These are phyloP conservation scores for Daucus carota DNA, from an alignment of 129 eudicot species.

Conservation along the genomic window DH1_v3.0 NC_030382.2:31150001-31150500, in stretches of 20 bases:
- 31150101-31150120: conserved; percentile 71
- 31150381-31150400: conserved; percentile 98
- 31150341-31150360: conserved; percentile 97
- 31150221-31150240: neutral
- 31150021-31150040: neutral
- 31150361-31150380: conserved; percentile 76
- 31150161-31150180: neutral
- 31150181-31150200: neutral
- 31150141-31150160: conserved; percentile 35
- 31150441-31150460: neutral
- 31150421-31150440: neutral
- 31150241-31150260: conserved; percentile 1
- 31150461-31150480: neutral
- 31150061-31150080: conserved; percentile 95
- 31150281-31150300: neutral
- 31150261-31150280: neutral
- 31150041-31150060: conserved; percentile 91
- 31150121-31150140: conserved; percentile 86
- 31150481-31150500: too few species aligned
- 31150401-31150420: conserved; percentile 36
- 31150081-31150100: conserved; percentile 86
- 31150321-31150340: conserved; percentile 93
- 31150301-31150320: conserved; percentile 64
- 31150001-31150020: neutral
- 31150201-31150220: neutral